Evolutionary conservation across 2,329 filamentous ascomycete species (phyloP), one percentile per base, ranked within the genome.

Genomic region (Arthrobotrys sinensis): DNA sequence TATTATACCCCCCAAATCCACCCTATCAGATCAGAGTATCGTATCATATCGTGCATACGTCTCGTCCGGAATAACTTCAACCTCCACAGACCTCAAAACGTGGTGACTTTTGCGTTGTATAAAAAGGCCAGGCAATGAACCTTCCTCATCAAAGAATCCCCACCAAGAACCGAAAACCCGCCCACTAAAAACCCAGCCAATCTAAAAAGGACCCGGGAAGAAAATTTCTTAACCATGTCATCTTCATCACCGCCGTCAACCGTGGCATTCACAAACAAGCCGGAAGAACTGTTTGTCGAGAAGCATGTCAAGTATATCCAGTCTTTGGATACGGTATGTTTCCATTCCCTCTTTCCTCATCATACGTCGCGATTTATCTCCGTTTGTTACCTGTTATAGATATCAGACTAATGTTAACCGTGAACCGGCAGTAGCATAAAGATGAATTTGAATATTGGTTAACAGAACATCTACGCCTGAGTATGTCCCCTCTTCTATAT

Each of bases 361-460:
- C 69, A n/a, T n/a, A n/a, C n/a, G 80, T 79, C 79, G 80, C 71
- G 11, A 5, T 14, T 8, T 38, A 3, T 14, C 12, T 38, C 6
- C 36, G 8, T 38, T 38, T 14, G 36, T 38, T 38, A 21, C 2
- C 21, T 6, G 45, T 80, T 82, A 82, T 85, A 92, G 6, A 57
- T 38, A 16, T 46, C 52, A 32, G 64, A 76, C 65, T 65, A 66
- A 70, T 52, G 24, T 28, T 2, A 24, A 36, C 48, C 28, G 32
- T 40, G 48, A 40, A 60, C 57, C 38, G 43, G 52, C 43, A 77
- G 73, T 77, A 77, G 73, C 73, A 92, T 83, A 94, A 92, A 86
- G 94, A 98, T 87, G 93, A 97, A 85, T 91, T 97, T 82, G 94
- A 97, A 85, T 99, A 98, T 86, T 97, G 95, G 92, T 88, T 98